Evolutionary conservation across 306 rosid species (phyloP), one percentile per base, ranked within the genome.

Genomic region (Trifolium subterraneum): DNA sequence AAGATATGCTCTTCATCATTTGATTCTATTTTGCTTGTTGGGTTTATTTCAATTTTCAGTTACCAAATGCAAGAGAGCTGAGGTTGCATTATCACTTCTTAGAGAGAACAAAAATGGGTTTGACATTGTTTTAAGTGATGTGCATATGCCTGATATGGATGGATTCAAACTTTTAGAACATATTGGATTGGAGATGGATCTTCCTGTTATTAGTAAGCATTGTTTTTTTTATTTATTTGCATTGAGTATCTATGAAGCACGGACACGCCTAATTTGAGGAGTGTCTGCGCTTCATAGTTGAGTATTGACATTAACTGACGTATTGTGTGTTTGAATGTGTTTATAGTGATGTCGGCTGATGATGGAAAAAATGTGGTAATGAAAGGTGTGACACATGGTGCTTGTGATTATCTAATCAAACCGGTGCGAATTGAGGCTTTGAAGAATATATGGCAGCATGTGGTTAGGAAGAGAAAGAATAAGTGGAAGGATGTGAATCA

Each of bases 141-240:
- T 95, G 4, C 99, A 95, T 83, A 95, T 95, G 99, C 99, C 99
- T 0, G 99, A 95, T 70, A 95, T 95, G 99, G 98, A 95, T 75
- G 99, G 99, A 62, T 95, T 95, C 67, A 92, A 95, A 47, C 99
- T 95, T 59, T 79, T 95, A 6, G 99, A 90, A 79, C 82, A 73
- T 74, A 87, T 95, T 84, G 99, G 99, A 31, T 77, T 95, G 71
- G 99, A 95, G 75, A 95, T 95, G 99, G 99, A 95, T 82, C 86
- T 95, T 72, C 99, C 99, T 8, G 99, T 95, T 48, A 95, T 95
- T 42, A 95, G 99, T 95, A 86, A 87, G 98, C 70, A 38, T 51
- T 9, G 64, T 6, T 58, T 63, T 58, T 63, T 63, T 23, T 1
- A 15, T 62, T 48, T 42, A 62, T 38, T 69, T 52, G 20, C 79